These are phyloP conservation scores for Madurella mycetomatis DNA, from an alignment of 2,329 filamentous ascomycete species.

Conservation along the genomic window DNA sequence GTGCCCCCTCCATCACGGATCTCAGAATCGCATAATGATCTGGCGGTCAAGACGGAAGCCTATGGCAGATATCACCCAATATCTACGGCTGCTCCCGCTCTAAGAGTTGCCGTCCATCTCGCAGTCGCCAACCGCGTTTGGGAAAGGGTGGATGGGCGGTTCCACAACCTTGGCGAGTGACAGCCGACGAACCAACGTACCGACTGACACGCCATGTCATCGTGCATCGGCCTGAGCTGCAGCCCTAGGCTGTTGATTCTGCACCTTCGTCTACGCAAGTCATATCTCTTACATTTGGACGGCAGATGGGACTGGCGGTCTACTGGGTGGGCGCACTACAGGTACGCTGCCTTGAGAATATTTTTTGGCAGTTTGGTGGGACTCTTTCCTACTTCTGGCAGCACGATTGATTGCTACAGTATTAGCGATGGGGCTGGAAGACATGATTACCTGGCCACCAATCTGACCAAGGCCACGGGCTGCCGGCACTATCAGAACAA, in stretches of 20 bases:
- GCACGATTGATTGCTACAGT: no score
- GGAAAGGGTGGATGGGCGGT: no score
- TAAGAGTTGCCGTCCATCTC: neutral
- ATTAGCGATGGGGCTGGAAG: no score
- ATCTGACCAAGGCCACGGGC: no score
- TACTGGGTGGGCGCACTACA: no score
- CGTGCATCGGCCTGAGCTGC: neutral
- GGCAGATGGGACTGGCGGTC: neutral
- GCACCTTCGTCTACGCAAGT: neutral
- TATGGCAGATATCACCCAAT: neutral
- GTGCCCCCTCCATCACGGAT: neutral
- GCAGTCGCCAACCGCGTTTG: neutral
- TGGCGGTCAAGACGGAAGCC: neutral
- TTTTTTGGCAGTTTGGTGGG: no score
- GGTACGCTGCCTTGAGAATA: no score
- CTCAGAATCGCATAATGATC: neutral
- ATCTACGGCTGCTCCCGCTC: neutral
- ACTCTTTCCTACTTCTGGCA: no score
- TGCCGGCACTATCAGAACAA: no score
- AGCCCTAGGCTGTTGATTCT: neutral
- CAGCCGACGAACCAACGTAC: neutral
- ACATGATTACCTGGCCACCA: no score
- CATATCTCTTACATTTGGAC: neutral
- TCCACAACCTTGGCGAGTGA: no score
- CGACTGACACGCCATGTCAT: neutral